Evolutionary conservation across 116 monocot genomes (phyloP).

Genomic region (Trichopus zeylanicus): DNA sequence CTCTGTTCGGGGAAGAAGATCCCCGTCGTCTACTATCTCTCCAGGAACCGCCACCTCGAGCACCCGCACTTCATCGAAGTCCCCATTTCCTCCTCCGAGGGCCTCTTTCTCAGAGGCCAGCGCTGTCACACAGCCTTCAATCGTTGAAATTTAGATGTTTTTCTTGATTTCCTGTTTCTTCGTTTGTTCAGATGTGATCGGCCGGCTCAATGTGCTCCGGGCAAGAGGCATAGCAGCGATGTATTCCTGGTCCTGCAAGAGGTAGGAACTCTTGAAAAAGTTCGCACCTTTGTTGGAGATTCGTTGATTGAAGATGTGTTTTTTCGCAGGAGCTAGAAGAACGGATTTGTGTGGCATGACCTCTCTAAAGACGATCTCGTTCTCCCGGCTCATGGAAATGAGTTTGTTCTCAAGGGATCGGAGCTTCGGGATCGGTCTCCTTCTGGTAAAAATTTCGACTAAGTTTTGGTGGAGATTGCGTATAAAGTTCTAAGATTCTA

Average conservation of each 20-base stretch:
- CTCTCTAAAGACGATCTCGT: conserved; percentile 52
- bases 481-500: background rate
- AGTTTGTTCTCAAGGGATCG: conserved; percentile 66
- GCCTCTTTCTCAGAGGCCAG: conserved; percentile 72
- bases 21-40: conserved; percentile 92
- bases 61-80: conserved; percentile 99
- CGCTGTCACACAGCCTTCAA: background rate
- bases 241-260: conserved; percentile 96
- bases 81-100: conserved; percentile 51
- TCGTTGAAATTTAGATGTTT: background rate
- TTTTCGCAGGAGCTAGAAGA: conserved; percentile 70
- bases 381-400: conserved; percentile 40
- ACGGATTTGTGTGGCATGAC: conserved; percentile 76
- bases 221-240: conserved; percentile 60
- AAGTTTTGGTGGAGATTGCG: too few species aligned
- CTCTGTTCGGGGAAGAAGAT: conserved; percentile 29
- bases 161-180: background rate
- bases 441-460: conserved; percentile 15
- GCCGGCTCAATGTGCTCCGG: conserved; percentile 54
- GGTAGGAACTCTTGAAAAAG: conserved; percentile 29
- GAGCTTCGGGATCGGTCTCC: conserved; percentile 43
- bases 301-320: background rate
- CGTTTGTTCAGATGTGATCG: conserved; percentile 55
- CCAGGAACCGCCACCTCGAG: conserved; percentile 78
- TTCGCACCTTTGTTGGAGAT: too few species aligned